Conservation (phyloP, 352 stramenopile species). For the Phytophthora cryptogea region DNA sequence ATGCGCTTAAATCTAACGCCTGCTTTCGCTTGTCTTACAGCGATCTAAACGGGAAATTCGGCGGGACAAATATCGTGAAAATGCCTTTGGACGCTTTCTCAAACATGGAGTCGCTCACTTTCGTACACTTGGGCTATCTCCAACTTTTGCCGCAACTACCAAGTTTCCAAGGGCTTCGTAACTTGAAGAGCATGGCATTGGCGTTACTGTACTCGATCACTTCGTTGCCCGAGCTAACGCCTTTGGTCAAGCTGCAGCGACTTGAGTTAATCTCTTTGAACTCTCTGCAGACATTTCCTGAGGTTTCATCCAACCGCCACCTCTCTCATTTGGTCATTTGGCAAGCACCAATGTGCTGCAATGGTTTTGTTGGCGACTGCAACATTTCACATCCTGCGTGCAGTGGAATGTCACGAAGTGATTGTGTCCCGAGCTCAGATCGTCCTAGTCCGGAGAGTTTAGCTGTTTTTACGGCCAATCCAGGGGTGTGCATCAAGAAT, state of each 20-base stretch:
- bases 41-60: slow-evolving; percentile 11
- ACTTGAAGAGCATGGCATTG: slow-evolving; percentile 31
- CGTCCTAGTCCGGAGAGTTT: neutral
- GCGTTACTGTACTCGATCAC: slow-evolving; percentile 2
- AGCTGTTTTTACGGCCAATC: slow-evolving; percentile 3
- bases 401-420: neutral
- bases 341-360: slow-evolving; percentile 24
- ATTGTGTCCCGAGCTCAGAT: neutral
- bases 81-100: slow-evolving; percentile 15
- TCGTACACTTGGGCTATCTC: slow-evolving; percentile 33
- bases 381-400: slow-evolving; percentile 7
- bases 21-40: slow-evolving; percentile 15
- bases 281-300: slow-evolving; percentile 11
- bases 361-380: slow-evolving; percentile 26
- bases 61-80: slow-evolving; percentile 5
- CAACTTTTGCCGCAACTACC: slow-evolving; percentile 16
- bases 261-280: slow-evolving; percentile 3
- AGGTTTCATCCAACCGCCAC: slow-evolving; percentile 7
- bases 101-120: slow-evolving; percentile 31
- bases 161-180: slow-evolving; percentile 20
- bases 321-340: neutral
- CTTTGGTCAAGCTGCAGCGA: slow-evolving; percentile 11
- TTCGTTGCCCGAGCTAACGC: slow-evolving; percentile 14
- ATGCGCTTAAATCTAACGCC: neutral
- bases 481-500: slow-evolving; percentile 1